phyloP scores from a whole-genome alignment of 768 basidiomycete species.

The Phaeotremella skinneri region DNA sequence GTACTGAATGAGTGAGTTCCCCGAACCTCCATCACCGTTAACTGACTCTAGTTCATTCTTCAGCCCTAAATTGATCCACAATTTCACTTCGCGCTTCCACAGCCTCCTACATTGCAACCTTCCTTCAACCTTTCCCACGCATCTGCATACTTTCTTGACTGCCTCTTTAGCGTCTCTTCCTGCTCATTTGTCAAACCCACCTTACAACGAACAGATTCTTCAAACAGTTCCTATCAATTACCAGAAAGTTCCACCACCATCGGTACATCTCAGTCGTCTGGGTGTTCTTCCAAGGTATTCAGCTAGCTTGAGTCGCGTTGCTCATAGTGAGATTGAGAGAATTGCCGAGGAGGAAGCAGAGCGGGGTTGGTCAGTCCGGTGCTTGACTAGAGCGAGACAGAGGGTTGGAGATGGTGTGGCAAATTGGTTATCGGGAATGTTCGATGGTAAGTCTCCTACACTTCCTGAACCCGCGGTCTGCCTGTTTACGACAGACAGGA shows the following conservation, averaged over 20 bases:
- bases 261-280: slow-evolving; percentile 34
- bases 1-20: slow-evolving; percentile 35
- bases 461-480: neutral
- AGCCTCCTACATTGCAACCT: slow-evolving; percentile 40
- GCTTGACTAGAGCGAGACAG: slow-evolving; percentile 61
- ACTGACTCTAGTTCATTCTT: neutral
- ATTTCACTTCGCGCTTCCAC: slow-evolving; percentile 39
- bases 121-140: slow-evolving; percentile 31
- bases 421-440: slow-evolving; percentile 80
- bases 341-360: slow-evolving; percentile 64
- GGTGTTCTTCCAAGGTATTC: slow-evolving; percentile 42
- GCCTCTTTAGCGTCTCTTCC: slow-evolving; percentile 31
- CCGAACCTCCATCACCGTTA: neutral
- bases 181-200: slow-evolving; percentile 17
- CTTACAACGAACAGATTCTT: slow-evolving; percentile 12
- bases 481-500: slow-evolving; percentile 51
- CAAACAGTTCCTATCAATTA: slow-evolving; percentile 30
- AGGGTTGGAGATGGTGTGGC: slow-evolving; percentile 81
- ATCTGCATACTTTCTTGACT: slow-evolving; percentile 37
- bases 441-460: slow-evolving; percentile 55
- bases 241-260: slow-evolving; percentile 35
- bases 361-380: slow-evolving; percentile 64
- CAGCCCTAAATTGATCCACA: slow-evolving; percentile 31
- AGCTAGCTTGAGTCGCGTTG: slow-evolving; percentile 69
- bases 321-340: slow-evolving; percentile 78